A percentile compares a stretch with the other conserved stretches of the same genome.
phyloP scores from a whole-genome alignment of 306 rosid genomes.

The Sechiopsis laciniata region DNA sequence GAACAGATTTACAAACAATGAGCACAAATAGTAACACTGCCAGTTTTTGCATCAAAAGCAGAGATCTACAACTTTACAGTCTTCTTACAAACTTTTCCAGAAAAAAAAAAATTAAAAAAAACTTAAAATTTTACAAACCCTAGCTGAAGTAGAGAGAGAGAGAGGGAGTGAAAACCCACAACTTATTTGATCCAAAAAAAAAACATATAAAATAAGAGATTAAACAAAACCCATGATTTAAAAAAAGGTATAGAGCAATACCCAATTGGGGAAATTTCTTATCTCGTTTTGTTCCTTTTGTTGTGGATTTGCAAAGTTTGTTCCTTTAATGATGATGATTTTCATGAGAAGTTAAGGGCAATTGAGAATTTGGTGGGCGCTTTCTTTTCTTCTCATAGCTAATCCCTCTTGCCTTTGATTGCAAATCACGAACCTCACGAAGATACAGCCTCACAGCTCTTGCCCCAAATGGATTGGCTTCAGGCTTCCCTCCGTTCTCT shows the following conservation, averaged over 20 bases:
- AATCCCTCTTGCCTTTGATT: slow-evolving; percentile 22
- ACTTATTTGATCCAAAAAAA: slow-evolving; percentile 1
- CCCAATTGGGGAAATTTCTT: slow-evolving; percentile 10
- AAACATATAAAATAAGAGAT: not conserved
- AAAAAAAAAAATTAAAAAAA: not conserved
- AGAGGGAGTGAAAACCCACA: not conserved
- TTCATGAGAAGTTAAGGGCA: not conserved
- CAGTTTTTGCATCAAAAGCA: slow-evolving; percentile 24
- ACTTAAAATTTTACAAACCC: slow-evolving; percentile 21
- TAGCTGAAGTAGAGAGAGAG: not conserved
- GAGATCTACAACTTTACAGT: slow-evolving; percentile 20
- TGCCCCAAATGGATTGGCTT: slow-evolving; percentile 25
- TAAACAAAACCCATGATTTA: slow-evolving; percentile 9
- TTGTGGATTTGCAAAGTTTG: not conserved
- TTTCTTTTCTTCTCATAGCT: slow-evolving; percentile 26
- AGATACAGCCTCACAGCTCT: slow-evolving; percentile 25
- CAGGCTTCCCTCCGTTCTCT: slow-evolving; percentile 22
- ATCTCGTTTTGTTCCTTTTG: not conserved
- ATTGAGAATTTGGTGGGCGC: slow-evolving; percentile 16
- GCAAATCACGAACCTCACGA: slow-evolving; percentile 25
- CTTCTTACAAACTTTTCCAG: slow-evolving; percentile 17
- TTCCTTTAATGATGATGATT: not conserved
- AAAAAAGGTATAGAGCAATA: slow-evolving; percentile 9
- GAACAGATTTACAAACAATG: slow-evolving; percentile 3
- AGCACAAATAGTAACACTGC: slow-evolving; percentile 20